Evolutionary conservation across 2,329 filamentous ascomycete species (phyloP).

Genomic region (Atkinsonella hypoxylon): DNA sequence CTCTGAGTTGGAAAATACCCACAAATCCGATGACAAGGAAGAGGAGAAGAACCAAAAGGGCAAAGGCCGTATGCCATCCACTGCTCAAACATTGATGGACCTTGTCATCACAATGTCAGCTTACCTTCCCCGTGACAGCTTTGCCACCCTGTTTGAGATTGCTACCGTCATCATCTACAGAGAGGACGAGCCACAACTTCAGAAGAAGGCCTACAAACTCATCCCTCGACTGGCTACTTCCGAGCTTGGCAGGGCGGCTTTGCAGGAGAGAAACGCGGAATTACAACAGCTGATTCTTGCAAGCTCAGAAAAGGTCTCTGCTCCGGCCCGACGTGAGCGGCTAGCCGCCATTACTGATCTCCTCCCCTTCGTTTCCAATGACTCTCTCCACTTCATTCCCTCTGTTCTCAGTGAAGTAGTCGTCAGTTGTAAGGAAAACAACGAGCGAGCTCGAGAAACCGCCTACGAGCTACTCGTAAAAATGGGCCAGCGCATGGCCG

Average conservation of each 20-base stretch:
- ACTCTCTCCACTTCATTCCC: constrained; percentile 85
- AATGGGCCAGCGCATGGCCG: constrained; percentile 69
- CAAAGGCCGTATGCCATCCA: constrained; percentile 72
- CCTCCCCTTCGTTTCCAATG: constrained; percentile 63
- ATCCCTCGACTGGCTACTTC: constrained; percentile 84
- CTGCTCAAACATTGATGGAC: constrained; percentile 90
- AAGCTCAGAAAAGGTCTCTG: constrained; percentile 73
- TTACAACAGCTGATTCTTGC: constrained; percentile 71
- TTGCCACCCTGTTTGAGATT: constrained; percentile 74
- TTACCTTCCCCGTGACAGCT: constrained; percentile 81
- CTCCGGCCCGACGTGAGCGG: constrained; percentile 76
- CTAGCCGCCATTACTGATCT: constrained; percentile 72
- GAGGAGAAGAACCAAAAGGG: constrained; percentile 52
- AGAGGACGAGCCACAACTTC: constrained; percentile 76
- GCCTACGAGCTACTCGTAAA: constrained; percentile 84
- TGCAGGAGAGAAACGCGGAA: constrained; percentile 63
- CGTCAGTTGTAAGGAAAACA: constrained; percentile 93
- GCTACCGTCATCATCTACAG: constrained; percentile 72
- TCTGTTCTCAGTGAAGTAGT: constrained; percentile 87
- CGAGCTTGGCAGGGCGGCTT: constrained; percentile 60
- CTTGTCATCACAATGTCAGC: constrained; percentile 91
- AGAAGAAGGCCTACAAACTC: constrained; percentile 98
- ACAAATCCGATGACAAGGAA: constrained; percentile 47
- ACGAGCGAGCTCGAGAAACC: constrained; percentile 80
- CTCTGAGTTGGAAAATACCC: constrained; percentile 45